Evolutionary conservation across 2,329 filamentous ascomycete species (phyloP).

Genomic region (Dothiorella sarmentorum): DNA sequence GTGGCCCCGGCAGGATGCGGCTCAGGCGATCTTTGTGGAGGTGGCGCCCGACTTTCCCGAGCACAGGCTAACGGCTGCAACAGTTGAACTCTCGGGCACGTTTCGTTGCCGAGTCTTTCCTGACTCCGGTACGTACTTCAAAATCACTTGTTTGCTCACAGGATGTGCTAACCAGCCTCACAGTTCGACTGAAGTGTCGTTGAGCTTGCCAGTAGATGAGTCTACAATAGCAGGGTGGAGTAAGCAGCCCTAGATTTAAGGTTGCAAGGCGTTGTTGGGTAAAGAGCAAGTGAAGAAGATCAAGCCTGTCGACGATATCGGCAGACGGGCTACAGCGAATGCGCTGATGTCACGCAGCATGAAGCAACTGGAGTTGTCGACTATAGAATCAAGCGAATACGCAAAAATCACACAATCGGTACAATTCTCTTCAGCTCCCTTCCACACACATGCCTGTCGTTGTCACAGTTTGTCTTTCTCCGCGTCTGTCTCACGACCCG

Average conservation of each 20-base stretch:
- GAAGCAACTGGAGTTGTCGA: not conserved
- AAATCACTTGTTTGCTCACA: too few species aligned
- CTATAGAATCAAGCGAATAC: not conserved
- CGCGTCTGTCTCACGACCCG: not conserved
- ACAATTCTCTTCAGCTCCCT: not conserved
- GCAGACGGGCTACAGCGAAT: not conserved
- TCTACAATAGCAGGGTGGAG: not conserved
- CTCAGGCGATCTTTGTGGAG: not conserved
- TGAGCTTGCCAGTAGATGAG: not conserved
- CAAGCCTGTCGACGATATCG: not conserved
- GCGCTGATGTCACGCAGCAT: not conserved
- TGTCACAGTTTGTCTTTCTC: not conserved
- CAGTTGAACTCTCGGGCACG: slow-evolving; percentile 93
- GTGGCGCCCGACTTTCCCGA: not conserved
- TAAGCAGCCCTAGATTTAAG: not conserved
- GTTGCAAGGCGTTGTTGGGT: not conserved
- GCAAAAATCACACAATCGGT: not conserved
- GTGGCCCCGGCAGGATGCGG: slow-evolving; percentile 35
- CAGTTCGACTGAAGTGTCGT: slow-evolving; percentile 10
- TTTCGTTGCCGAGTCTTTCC: slow-evolving; percentile 97
- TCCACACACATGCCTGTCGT: not conserved
- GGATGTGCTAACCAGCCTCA: not conserved
- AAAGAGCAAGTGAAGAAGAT: not conserved
- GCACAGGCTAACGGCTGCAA: not conserved
- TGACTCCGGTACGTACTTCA: slow-evolving; percentile 70